These are phyloP conservation scores for Daldinia eschscholtzii DNA, from an alignment of 2,329 filamentous ascomycete species.

Conservation along the genomic window DNA sequence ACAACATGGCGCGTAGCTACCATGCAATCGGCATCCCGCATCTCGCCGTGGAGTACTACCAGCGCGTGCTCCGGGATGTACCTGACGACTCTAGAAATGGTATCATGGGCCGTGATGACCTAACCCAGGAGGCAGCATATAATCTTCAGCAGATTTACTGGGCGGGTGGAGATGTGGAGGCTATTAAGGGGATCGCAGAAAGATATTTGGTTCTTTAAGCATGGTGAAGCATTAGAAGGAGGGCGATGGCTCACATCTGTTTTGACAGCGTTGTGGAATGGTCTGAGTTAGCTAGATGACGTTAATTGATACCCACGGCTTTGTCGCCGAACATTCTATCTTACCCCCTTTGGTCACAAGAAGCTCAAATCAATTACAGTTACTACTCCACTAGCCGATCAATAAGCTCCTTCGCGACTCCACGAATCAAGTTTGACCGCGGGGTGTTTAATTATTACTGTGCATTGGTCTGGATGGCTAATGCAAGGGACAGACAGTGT, in stretches of 20 bases:
- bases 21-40: conserved; percentile 80
- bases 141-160: conserved; percentile 52
- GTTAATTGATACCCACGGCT: conserved; percentile 4
- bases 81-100: conserved; percentile 35
- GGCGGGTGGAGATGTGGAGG: conserved; percentile 48
- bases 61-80: conserved; percentile 59
- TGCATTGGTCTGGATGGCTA: background rate
- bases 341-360: background rate
- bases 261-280: background rate
- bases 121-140: conserved; percentile 50
- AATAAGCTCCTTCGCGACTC: background rate
- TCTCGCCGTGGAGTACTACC: conserved; percentile 80
- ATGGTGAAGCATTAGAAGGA: background rate
- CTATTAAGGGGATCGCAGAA: conserved; percentile 43
- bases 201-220: conserved; percentile 46
- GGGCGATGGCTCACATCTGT: background rate
- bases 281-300: background rate
- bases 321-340: background rate
- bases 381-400: background rate
- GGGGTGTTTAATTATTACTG: background rate
- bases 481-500: conserved; percentile 6
- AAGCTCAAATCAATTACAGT: background rate
- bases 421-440: background rate
- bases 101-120: conserved; percentile 45
- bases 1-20: conserved; percentile 82